Percentiles rank a stretch among this genome's conserved stretches.
phyloP scores from a whole-genome alignment of 331 rosid species.

The Prunus yedoensis region DNA sequence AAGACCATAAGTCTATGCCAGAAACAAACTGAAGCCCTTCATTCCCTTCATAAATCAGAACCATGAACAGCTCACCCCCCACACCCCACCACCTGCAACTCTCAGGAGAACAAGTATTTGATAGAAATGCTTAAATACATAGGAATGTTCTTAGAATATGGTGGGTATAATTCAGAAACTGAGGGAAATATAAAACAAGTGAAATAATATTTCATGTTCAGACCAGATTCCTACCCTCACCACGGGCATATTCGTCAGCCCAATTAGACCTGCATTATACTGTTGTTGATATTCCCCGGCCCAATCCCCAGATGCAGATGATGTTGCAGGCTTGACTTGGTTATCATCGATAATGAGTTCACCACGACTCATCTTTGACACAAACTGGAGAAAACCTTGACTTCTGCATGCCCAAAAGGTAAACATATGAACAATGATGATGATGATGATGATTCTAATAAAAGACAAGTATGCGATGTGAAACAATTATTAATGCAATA shows the following conservation, averaged over 20 bases:
- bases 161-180: background rate
- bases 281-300: conserved; percentile 77
- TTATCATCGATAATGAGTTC: conserved; percentile 85
- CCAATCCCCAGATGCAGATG: conserved; percentile 80
- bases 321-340: conserved; percentile 73
- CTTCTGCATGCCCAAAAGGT: conserved; percentile 54
- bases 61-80: background rate
- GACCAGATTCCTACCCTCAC: conserved; percentile 30
- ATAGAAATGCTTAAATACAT: background rate
- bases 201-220: background rate
- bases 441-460: background rate
- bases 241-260: conserved; percentile 80
- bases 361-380: conserved; percentile 98
- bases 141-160: background rate
- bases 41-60: background rate
- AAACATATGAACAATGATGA: background rate
- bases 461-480: background rate
- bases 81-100: background rate
- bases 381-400: conserved; percentile 94
- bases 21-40: background rate
- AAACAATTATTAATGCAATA: background rate
- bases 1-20: background rate
- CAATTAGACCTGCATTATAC: conserved; percentile 57
- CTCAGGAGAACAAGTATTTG: background rate
- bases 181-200: background rate